Conservation (phyloP, 352 stramenopile genomes). For the Discostella stelligera region DNA sequence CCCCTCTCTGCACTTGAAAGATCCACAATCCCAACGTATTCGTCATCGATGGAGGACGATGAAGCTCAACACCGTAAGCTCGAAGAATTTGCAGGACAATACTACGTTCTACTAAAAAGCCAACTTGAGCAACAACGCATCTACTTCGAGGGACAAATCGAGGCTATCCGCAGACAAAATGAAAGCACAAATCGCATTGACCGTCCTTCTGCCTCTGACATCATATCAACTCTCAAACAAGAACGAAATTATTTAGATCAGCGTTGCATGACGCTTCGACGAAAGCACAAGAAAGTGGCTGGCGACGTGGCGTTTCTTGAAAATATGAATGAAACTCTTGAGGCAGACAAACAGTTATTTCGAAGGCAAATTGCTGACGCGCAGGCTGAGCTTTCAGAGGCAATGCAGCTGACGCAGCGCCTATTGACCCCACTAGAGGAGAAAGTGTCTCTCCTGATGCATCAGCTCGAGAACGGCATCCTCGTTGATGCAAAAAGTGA, state of each 20-base stretch:
- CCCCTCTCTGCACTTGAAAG: slow-evolving; percentile 47
- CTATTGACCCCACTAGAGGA: slow-evolving; percentile 61
- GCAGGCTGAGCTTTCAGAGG: slow-evolving; percentile 47
- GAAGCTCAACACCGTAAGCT: slow-evolving; percentile 92
- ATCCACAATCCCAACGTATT: slow-evolving; percentile 53
- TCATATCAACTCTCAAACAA: slow-evolving; percentile 72
- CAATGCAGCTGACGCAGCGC: slow-evolving; percentile 44
- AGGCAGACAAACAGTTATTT: slow-evolving; percentile 66
- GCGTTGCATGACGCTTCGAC: slow-evolving; percentile 51
- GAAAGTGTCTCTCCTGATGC: slow-evolving; percentile 62
- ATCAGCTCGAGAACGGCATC: slow-evolving; percentile 55
- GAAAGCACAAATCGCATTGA: slow-evolving; percentile 17
- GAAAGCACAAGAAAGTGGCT: slow-evolving; percentile 57
- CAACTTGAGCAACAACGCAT: slow-evolving; percentile 94
- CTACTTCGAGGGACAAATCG: slow-evolving; percentile 87
- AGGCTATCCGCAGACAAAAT: slow-evolving; percentile 65
- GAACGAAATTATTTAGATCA: slow-evolving; percentile 70
- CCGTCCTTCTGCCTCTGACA: slow-evolving; percentile 29
- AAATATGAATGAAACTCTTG: slow-evolving; percentile 76
- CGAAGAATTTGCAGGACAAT: slow-evolving; percentile 93
- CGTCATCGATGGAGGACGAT: slow-evolving; percentile 83
- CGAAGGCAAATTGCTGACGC: slow-evolving; percentile 55
- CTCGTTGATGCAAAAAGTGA: slow-evolving; percentile 12
- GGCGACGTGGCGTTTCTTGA: slow-evolving; percentile 69
- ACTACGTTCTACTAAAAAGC: slow-evolving; percentile 94